Evolutionary conservation across 306 rosid genomes (phyloP), one percentile per base, ranked within the genome.

Genomic region (Vigna mungo): DNA sequence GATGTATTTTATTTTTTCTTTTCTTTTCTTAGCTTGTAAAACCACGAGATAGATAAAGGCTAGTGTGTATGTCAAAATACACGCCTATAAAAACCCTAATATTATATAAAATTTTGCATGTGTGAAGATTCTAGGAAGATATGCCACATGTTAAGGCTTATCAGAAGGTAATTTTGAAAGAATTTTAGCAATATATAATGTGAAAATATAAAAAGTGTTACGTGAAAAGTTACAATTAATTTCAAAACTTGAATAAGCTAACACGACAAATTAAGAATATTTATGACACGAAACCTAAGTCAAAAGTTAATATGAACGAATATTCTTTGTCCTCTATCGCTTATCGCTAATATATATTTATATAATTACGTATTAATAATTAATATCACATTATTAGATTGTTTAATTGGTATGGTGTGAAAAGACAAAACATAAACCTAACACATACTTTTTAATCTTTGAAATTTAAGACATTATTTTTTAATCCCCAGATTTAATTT

Each of bases 241-340:
- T 41, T 41, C 12, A 9, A 41, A 41, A 41, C 1, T 9, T 41
- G 46, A 41, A 1, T 39, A 8, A 2, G 12, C 13, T 41, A 41
- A 41, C 2, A 9, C 9, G 13, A 41, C 9, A 11, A 39, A 41
- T 41, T 9, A 67, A 10, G 71, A 44, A 64, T 17, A 15, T 30
- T 11, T 4, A 2, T 15, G 66, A 60, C 13, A 39, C 14, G 64
- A 13, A 58, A 12, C 6, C 37, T 11, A 58, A 58, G 37, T 23
- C 37, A 23, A 34, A 65, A 56, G 36, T 13, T 66, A 67, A 44
- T 67, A 65, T 21, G 55, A 44, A 67, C 72, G 23, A 68, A 27
- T 21, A 67, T 65, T 65, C 52, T 39, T 36, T 65, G 43, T 46
- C 73, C 20, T 13, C 72, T 46, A 41, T 46, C 14, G 17, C 34